These are phyloP conservation scores for Cichorium intybus DNA, from an alignment of 140 eudicot genomes.

Conservation along the genomic window DNA sequence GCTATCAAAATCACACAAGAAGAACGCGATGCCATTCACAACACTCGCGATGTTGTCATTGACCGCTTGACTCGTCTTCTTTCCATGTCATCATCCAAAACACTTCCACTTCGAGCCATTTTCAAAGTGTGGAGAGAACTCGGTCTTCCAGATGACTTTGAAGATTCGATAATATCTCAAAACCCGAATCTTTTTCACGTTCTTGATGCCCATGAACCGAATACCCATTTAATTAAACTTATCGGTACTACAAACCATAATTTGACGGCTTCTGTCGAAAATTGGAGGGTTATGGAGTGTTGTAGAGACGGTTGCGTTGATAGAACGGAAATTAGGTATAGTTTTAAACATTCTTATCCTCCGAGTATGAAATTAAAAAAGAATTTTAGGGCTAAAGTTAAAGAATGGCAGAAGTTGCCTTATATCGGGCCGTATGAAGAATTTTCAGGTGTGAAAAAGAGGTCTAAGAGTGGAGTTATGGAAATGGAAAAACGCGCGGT, in stretches of 20 bases:
- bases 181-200: conserved; percentile 51
- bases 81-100: conserved; percentile 68
- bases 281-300: conserved; percentile 85
- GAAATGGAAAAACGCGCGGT: conserved; percentile 79
- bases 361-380: conserved; percentile 78
- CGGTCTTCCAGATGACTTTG: conserved; percentile 87
- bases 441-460: conserved; percentile 41
- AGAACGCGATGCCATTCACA: conserved; percentile 55
- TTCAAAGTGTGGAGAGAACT: conserved; percentile 91
- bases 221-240: conserved; percentile 65
- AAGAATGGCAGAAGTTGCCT: conserved; percentile 78
- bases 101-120: conserved; percentile 76
- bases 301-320: conserved; percentile 73
- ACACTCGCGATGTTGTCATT: conserved; percentile 40
- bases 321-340: conserved; percentile 54
- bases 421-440: conserved; percentile 83
- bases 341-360: conserved; percentile 80
- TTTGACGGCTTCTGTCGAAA: conserved; percentile 61
- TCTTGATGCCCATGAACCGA: conserved; percentile 67
- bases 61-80: conserved; percentile 72
- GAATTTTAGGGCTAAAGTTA: conserved; percentile 67
- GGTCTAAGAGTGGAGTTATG: conserved; percentile 47
- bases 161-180: conserved; percentile 64
- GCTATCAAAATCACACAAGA: conserved; percentile 45
- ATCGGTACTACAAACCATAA: conserved; percentile 22